Percentiles rank a stretch among this genome's conserved stretches.
These are phyloP conservation scores for Nemania serpens DNA, from an alignment of 2,329 filamentous ascomycete species.

Conservation along the genomic window DNA sequence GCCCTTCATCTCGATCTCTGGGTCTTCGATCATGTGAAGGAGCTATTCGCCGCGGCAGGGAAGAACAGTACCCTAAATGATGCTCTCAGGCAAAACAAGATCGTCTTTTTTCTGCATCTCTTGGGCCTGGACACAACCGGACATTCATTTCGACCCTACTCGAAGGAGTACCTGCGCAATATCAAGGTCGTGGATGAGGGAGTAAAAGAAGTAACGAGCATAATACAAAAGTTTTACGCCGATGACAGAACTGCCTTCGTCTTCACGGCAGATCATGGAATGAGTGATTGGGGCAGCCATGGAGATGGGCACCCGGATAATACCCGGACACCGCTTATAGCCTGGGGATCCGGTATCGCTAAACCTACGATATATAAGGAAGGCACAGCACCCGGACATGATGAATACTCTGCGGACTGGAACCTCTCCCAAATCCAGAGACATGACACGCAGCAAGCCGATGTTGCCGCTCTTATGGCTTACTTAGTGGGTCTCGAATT, in stretches of 20 bases:
- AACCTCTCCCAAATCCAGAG: constrained; percentile 76
- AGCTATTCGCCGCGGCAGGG: constrained; percentile 79
- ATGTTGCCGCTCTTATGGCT: constrained; percentile 94
- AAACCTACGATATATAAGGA: constrained; percentile 65
- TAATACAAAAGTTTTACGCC: constrained; percentile 84
- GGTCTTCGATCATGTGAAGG: constrained; percentile 95
- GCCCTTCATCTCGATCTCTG: constrained; percentile 83
- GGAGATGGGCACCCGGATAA: constrained; percentile 98
- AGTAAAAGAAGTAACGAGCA: constrained; percentile 77
- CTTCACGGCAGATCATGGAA: constrained; percentile 97
- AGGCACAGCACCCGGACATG: constrained; percentile 75
- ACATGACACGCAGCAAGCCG: constrained; percentile 91
- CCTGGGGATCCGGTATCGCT: constrained; percentile 91
- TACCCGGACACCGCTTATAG: constrained; percentile 88
- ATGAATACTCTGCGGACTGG: constrained; percentile 93
- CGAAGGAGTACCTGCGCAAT: constrained; percentile 92
- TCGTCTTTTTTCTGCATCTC: constrained; percentile 94
- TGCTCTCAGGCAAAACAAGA: constrained; percentile 77
- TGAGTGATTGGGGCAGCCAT: constrained; percentile 99
- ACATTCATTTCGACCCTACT: constrained; percentile 86
- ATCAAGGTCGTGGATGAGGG: constrained; percentile 93
- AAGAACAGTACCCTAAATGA: constrained; percentile 75
- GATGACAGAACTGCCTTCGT: constrained; percentile 89
- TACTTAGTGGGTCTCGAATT: constrained; percentile 87
- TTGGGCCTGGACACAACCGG: constrained; percentile 91